Percentiles rank a stretch among this genome's conserved stretches.
Conservation (phyloP, 805 yeast genomes). For the Yarrowia deformans region DNA sequence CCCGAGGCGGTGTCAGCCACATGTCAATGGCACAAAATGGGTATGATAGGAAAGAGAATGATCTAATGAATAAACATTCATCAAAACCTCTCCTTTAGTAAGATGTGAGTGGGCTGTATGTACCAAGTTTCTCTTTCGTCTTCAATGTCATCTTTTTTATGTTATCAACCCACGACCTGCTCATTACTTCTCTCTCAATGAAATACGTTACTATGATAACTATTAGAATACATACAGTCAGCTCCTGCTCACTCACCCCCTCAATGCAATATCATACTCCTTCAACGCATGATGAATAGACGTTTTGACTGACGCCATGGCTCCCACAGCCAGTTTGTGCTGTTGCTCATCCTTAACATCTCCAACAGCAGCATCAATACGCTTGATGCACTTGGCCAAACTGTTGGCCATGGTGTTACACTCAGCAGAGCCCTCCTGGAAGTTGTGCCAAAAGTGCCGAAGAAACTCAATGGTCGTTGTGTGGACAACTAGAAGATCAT, state of each 20-base stretch:
- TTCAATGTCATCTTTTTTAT: no score
- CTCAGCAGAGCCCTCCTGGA: constrained; percentile 52
- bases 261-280: constrained; percentile 49
- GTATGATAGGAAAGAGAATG: no score
- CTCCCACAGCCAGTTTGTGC: constrained; percentile 40
- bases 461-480: constrained; percentile 78
- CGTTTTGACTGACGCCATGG: constrained; percentile 55
- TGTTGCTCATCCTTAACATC: constrained; percentile 43
- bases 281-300: constrained; percentile 58
- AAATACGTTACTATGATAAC: no score
- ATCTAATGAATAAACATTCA: no score
- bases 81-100: no score
- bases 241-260: not conserved
- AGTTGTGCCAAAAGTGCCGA: constrained; percentile 69
- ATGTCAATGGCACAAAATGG: no score
- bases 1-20: not conserved
- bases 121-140: no score
- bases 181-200: no score
- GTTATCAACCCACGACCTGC: no score
- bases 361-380: constrained; percentile 53
- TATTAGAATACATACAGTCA: no score
- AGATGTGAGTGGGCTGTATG: no score
- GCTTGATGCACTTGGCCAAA: constrained; percentile 56
- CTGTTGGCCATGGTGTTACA: constrained; percentile 57
- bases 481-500: constrained; percentile 53